phyloP scores from a whole-genome alignment of 768 basidiomycete species.

The Podaxis sp. region DNA sequence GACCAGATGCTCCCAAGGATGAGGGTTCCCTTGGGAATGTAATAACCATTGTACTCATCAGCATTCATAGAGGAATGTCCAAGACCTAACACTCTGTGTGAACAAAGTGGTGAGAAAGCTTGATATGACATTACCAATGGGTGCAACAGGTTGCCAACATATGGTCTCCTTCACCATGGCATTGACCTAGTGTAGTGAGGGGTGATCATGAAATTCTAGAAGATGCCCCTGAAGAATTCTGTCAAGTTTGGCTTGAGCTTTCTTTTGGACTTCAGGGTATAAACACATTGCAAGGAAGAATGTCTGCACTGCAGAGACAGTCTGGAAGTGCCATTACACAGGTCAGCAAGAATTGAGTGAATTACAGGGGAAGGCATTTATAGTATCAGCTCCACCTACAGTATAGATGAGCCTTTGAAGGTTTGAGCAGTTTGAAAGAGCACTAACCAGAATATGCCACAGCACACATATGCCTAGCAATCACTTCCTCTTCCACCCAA shows the following conservation, averaged over 20 bases:
- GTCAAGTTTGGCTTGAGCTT: constrained; percentile 31
- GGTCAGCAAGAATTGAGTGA: neutral
- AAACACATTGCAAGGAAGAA: constrained; percentile 33
- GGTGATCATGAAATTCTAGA: constrained; percentile 24
- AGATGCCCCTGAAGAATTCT: constrained; percentile 23
- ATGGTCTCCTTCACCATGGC: constrained; percentile 23
- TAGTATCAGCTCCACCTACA: constrained; percentile 42
- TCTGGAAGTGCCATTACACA: constrained; percentile 18
- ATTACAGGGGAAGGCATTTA: constrained; percentile 16
- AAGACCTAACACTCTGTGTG: constrained; percentile 20
- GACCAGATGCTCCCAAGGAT: constrained; percentile 24
- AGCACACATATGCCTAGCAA: constrained; percentile 6
- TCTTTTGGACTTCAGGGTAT: constrained; percentile 24
- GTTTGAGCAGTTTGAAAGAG: neutral
- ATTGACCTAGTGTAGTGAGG: constrained; percentile 26
- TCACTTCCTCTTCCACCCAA: neutral
- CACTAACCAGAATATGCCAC: constrained; percentile 9
- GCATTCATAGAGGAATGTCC: constrained; percentile 21
- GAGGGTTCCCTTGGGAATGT: constrained; percentile 30
- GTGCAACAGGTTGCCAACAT: constrained; percentile 21
- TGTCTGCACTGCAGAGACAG: constrained; percentile 28
- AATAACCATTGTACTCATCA: constrained; percentile 34
- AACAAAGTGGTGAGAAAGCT: constrained; percentile 19
- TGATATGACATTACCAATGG: constrained; percentile 18
- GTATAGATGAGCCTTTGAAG: neutral